Conservation (phyloP, 495 filamentous ascomycete genomes). For the Aspergillus egyptiacus region DNA sequence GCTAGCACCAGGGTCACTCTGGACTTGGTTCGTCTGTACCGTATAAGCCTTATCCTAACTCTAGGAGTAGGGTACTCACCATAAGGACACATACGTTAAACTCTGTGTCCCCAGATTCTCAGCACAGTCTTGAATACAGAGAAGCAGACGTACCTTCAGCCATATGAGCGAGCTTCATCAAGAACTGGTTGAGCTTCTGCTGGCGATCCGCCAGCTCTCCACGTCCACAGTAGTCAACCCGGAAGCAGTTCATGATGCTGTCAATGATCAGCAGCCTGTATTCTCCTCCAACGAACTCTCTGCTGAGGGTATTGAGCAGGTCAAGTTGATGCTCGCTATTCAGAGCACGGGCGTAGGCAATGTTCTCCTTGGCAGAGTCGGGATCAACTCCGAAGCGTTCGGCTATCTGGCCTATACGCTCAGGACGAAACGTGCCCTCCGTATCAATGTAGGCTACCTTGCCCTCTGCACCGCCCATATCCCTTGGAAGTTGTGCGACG, state of each 20-base stretch:
- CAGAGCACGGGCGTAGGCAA: constrained; percentile 62
- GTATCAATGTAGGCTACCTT: constrained; percentile 81
- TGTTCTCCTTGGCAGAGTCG: constrained; percentile 65
- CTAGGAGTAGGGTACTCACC: constrained; percentile 33
- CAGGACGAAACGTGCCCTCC: constrained; percentile 73
- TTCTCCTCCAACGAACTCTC: constrained; percentile 60
- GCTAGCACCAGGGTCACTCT: constrained; percentile 73
- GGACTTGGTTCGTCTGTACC: constrained; percentile 69
- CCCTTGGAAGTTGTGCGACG: constrained; percentile 52
- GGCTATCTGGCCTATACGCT: constrained; percentile 65
- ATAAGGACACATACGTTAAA: constrained; percentile 75
- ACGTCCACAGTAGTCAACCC: constrained; percentile 68
- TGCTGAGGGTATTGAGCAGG: constrained; percentile 58
- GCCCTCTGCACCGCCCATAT: constrained; percentile 68
- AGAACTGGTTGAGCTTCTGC: constrained; percentile 67
- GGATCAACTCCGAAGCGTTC: constrained; percentile 68
- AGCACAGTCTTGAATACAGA: neutral
- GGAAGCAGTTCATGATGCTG: constrained; percentile 73
- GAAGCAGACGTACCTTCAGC: constrained; percentile 51
- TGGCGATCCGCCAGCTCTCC: constrained; percentile 73
- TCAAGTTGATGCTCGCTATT: constrained; percentile 77
- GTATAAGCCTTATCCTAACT: neutral
- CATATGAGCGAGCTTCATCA: constrained; percentile 65
- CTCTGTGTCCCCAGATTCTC: constrained; percentile 35
- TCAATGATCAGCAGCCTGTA: constrained; percentile 72